These are phyloP conservation scores for Sophora flavescens DNA, from an alignment of 306 rosid species.

Conservation along the genomic window DNA sequence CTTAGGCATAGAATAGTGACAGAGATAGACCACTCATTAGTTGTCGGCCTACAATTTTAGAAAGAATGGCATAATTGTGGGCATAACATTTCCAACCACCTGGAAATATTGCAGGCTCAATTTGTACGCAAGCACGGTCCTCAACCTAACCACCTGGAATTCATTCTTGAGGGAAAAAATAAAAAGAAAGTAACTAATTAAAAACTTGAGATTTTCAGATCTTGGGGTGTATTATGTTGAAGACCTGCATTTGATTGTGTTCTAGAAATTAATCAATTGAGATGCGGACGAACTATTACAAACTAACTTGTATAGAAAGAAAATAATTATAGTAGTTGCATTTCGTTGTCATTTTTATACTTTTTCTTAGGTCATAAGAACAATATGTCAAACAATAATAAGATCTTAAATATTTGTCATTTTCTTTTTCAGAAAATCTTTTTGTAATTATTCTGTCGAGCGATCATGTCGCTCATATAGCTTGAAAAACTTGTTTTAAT, in stretches of 20 bases:
- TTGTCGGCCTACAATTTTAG: slow-evolving; percentile 45
- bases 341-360: no score
- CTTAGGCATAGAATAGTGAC: slow-evolving; percentile 28
- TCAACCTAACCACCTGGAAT: neutral
- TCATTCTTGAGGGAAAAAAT: neutral
- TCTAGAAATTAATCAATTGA: neutral
- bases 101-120: slow-evolving; percentile 1
- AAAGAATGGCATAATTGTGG: slow-evolving; percentile 25
- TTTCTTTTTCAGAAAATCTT: no score
- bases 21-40: slow-evolving; percentile 8
- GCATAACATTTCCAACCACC: slow-evolving; percentile 42
- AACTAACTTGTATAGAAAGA: neutral
- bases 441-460: no score
- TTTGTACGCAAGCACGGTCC: neutral
- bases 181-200: neutral
- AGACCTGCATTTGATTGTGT: neutral
- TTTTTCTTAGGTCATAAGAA: no score
- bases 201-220: neutral
- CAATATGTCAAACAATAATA: no score
- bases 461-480: no score
- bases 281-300: neutral
- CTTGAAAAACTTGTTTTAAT: no score
- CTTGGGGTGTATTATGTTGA: neutral
- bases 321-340: no score
- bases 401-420: no score